phyloP scores from a whole-genome alignment of 2,329 filamentous ascomycete species.

The Colletotrichum salicis region DNA sequence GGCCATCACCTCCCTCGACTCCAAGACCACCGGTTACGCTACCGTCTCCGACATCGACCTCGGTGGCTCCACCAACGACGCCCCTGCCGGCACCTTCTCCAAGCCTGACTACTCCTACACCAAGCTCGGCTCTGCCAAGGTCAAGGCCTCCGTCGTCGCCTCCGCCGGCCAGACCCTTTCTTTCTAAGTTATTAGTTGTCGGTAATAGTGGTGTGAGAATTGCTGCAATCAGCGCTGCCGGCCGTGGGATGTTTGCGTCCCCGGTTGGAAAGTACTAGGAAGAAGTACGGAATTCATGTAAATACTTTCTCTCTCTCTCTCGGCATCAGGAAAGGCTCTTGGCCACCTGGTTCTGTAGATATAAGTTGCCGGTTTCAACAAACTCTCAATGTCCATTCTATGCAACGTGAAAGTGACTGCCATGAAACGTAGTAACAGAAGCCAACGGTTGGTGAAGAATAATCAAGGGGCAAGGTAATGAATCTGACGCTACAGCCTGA shows the following conservation, averaged over 20 bases:
- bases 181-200: conserved; percentile 39
- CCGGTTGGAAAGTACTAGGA: not conserved
- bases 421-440: not conserved
- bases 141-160: conserved; percentile 54
- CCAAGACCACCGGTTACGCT: conserved; percentile 53
- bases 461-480: too few relatives aligned
- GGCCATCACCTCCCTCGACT: conserved; percentile 53
- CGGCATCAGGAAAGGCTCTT: conserved; percentile 1
- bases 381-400: not conserved
- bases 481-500: too few relatives aligned
- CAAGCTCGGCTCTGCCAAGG: conserved; percentile 57
- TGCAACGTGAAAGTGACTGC: not conserved
- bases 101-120: conserved; percentile 62
- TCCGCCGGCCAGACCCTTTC: conserved; percentile 52
- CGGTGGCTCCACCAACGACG: conserved; percentile 58
- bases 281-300: conserved; percentile 30
- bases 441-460: too few relatives aligned
- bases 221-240: conserved; percentile 18
- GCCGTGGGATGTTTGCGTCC: not conserved
- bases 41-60: conserved; percentile 54
- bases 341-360: conserved; percentile 3
- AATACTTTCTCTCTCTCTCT: conserved; percentile 27
- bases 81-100: conserved; percentile 60
- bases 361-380: conserved; percentile 21
- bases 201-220: not conserved